These are phyloP conservation scores for Lepraria neglecta DNA, from an alignment of 495 filamentous ascomycete species.

Conservation along the genomic window DNA sequence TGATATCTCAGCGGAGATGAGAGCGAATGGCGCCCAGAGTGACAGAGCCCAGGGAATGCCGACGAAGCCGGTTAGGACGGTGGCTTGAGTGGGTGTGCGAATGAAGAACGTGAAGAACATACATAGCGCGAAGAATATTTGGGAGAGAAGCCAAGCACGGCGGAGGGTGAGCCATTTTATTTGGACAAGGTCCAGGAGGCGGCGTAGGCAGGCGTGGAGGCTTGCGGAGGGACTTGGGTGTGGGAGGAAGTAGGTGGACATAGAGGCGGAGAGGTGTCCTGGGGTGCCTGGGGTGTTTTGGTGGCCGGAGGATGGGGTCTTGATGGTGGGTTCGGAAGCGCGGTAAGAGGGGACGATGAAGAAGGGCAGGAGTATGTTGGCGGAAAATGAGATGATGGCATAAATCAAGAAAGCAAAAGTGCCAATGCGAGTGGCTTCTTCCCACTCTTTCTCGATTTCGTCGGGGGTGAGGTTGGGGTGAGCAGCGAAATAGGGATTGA, in stretches of 20 bases:
- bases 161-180: conserved; percentile 78
- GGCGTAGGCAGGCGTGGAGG: conserved; percentile 26
- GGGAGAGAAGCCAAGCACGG: conserved; percentile 75
- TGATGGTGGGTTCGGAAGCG: conserved; percentile 14
- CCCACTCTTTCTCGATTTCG: conserved; percentile 71
- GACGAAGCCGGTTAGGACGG: conserved; percentile 66
- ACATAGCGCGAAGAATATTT: conserved; percentile 66
- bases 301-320: conserved; percentile 19
- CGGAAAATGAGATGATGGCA: conserved; percentile 68
- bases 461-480: conserved; percentile 68
- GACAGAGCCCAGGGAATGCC: conserved; percentile 86
- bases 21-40: conserved; percentile 86
- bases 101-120: conserved; percentile 82
- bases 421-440: conserved; percentile 71
- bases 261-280: conserved; percentile 18
- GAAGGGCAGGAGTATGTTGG: conserved; percentile 76
- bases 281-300: conserved; percentile 18
- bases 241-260: conserved; percentile 17
- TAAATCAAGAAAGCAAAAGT: conserved; percentile 84
- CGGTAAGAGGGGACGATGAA: conserved; percentile 69
- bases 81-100: conserved; percentile 56
- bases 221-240: conserved; percentile 13
- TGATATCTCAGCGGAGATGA: conserved; percentile 81
- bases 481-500: conserved; percentile 66
- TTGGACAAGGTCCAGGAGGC: conserved; percentile 50